A percentile compares a stretch with the other conserved stretches of the same genome.
Evolutionary conservation across 176 grass and related monocot genomes (phyloP).

Genomic region (Oryza officinalis): DNA sequence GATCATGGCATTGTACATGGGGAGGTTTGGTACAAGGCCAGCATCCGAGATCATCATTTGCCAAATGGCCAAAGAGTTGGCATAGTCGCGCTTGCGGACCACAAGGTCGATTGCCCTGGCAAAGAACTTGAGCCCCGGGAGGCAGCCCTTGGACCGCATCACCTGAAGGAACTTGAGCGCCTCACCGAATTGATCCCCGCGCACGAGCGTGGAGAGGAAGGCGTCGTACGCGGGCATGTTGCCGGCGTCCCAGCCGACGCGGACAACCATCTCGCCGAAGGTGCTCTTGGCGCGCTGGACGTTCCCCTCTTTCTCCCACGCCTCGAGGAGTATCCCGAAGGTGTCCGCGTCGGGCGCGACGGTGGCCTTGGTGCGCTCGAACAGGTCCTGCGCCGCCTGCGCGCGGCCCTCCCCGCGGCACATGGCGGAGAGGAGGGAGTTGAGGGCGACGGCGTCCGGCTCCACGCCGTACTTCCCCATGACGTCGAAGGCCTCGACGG

Average conservation of each 20-base stretch:
- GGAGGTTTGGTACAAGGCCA: slow-evolving; percentile 50
- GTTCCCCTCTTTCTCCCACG: slow-evolving; percentile 79
- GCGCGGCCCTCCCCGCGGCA: slow-evolving; percentile 53
- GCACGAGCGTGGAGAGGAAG: slow-evolving; percentile 67
- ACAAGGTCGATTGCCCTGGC: slow-evolving; percentile 43
- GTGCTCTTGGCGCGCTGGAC: slow-evolving; percentile 43
- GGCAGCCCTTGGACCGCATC: slow-evolving; percentile 66
- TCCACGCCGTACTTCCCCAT: slow-evolving; percentile 64
- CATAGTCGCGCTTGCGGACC: slow-evolving; percentile 36
- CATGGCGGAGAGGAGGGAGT: slow-evolving; percentile 73
- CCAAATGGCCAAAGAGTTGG: slow-evolving; percentile 47
- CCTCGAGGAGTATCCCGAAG: slow-evolving; percentile 81
- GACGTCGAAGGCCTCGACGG: slow-evolving; percentile 61
- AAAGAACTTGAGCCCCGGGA: slow-evolving; percentile 73
- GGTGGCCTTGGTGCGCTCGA: slow-evolving; percentile 54
- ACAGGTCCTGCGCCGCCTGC: slow-evolving; percentile 40
- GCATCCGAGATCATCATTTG: slow-evolving; percentile 65
- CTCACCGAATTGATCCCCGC: slow-evolving; percentile 44
- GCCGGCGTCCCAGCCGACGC: slow-evolving; percentile 55
- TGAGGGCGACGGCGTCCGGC: slow-evolving; percentile 63
- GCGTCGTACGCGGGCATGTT: slow-evolving; percentile 60
- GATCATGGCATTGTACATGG: slow-evolving; percentile 71
- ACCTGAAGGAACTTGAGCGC: slow-evolving; percentile 63
- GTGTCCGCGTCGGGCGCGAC: slow-evolving; percentile 63
- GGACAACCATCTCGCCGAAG: slow-evolving; percentile 71